Base-by-base conservation (phyloP, 352 stramenopile genomes). In the Globisporangium apiculatum region DNA sequence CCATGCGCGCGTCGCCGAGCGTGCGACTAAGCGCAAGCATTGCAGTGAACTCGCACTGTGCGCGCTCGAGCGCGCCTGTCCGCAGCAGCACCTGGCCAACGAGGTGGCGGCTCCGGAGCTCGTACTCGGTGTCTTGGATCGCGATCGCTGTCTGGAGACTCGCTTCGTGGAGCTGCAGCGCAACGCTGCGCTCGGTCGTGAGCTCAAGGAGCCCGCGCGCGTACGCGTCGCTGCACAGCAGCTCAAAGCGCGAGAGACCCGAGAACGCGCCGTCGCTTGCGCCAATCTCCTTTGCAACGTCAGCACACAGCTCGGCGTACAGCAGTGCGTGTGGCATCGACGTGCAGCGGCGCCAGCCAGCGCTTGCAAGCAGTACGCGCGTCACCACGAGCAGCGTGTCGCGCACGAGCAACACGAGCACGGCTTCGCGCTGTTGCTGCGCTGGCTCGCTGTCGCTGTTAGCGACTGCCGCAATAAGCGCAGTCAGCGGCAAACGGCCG, bases 81-180 rank as follows among this genome's bases (percentile, higher is more conserved):
- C 66, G 60, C 4, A 71, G 55, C 15, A 81, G 52, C 46, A 66
- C 68, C 49, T 70, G 63, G 0, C 62, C 76, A 37, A 86, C 52
- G 35, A 73, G 55, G 41, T 82, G 62, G 55, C 73, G 75, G 45
- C 64, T 67, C 31, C 65, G 57, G 10, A 86, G 57, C 37, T 83
- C 72, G 51, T 79, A 84, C n/a, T 63, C 52, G 7, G 58, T 60
- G 38, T 86, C 70, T 12, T 69, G 60, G 14, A 48, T 48, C 5
- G 72, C 42, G 6, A 86, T 42, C 0, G 78, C 68, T 15, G 55
- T 57, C 18, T 84, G 66, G 11, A 88, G 58, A 36, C 58, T 82
- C 49, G 80, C 60, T 43, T 76, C 73, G 58, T 83, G 73, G 4
- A 73, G 64, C 45, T 75, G 66, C 31, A 85, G 50, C 6, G 78